Conservation (phyloP, 73 alveolate genomes). For the Durusdinium trenchii region DNA sequence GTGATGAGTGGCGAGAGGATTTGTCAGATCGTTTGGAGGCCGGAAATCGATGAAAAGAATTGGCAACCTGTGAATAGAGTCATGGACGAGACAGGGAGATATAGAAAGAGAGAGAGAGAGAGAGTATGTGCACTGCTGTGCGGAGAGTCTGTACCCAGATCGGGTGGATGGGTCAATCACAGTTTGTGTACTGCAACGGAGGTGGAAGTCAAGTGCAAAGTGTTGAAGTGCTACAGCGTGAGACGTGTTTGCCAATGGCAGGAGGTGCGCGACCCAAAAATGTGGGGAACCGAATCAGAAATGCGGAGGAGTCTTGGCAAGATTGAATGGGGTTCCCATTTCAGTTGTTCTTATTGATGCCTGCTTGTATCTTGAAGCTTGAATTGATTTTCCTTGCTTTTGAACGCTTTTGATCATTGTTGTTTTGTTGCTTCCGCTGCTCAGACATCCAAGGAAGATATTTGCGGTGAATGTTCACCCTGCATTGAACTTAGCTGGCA, state of each 20-base stretch:
- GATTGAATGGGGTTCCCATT: neutral
- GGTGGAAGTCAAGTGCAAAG: no score
- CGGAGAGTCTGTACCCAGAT: no score
- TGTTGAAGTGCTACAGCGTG: no score
- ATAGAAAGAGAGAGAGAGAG: no score
- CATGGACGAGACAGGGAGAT: no score
- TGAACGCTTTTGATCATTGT: no score
- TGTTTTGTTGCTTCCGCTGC: neutral
- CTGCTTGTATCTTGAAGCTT: neutral
- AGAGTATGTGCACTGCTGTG: neutral
- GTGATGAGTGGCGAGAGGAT: constrained; percentile 80
- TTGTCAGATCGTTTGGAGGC: constrained; percentile 76
- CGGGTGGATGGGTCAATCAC: no score
- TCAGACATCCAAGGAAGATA: constrained; percentile 51
- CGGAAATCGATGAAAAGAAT: neutral
- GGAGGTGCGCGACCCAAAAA: constrained; percentile 92
- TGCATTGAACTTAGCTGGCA: neutral
- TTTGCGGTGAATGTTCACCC: constrained; percentile 77
- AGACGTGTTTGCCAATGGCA: neutral
- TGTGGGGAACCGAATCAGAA: constrained; percentile 92
- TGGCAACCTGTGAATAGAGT: no score
- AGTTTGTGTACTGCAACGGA: no score
- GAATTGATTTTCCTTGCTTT: neutral
- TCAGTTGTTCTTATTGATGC: neutral
- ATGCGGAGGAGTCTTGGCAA: constrained; percentile 42